phyloP scores from a whole-genome alignment of 257 asterid genomes.

The Jacaranda mimosifolia region DNA sequence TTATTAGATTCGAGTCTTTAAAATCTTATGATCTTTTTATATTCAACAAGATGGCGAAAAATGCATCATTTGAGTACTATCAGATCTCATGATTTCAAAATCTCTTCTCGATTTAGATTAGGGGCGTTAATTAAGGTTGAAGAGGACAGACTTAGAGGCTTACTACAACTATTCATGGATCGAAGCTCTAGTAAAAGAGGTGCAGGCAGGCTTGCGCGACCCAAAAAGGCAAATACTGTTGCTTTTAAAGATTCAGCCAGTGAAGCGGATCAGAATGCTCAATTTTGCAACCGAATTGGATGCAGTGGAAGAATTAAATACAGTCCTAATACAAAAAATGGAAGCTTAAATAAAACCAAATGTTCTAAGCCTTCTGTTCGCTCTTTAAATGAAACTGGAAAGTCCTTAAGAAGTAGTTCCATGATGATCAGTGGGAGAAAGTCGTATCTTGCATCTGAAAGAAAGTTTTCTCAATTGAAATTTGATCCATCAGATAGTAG shows the following conservation, averaged over 20 bases:
- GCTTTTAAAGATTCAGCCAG: slow-evolving; percentile 44
- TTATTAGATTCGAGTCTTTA: background rate
- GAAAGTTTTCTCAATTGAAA: slow-evolving; percentile 33
- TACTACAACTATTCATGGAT: slow-evolving; percentile 50
- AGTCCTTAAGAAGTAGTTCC: slow-evolving; percentile 43
- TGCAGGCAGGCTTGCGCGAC: slow-evolving; percentile 44
- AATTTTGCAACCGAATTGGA: slow-evolving; percentile 81
- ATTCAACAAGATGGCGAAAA: background rate
- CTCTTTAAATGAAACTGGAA: slow-evolving; percentile 57
- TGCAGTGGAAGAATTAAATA: slow-evolving; percentile 78
- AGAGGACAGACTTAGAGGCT: slow-evolving; percentile 36
- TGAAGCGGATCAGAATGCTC: slow-evolving; percentile 54
- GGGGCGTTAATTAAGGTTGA: background rate
- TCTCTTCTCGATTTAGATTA: slow-evolving; percentile 9
- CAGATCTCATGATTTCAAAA: slow-evolving; percentile 3
- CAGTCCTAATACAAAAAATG: slow-evolving; percentile 43
- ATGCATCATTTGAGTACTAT: background rate
- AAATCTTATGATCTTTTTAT: background rate
- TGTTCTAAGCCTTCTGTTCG: slow-evolving; percentile 46
- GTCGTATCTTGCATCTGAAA: slow-evolving; percentile 34
- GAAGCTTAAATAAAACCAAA: slow-evolving; percentile 51
- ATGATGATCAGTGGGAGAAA: slow-evolving; percentile 38
- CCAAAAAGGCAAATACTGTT: slow-evolving; percentile 49
- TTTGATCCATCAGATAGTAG: slow-evolving; percentile 45
- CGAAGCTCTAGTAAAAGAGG: slow-evolving; percentile 54